Evolutionary conservation across 257 asterid genomes (phyloP).

Genomic region (Przewalskia tangutica): DNA sequence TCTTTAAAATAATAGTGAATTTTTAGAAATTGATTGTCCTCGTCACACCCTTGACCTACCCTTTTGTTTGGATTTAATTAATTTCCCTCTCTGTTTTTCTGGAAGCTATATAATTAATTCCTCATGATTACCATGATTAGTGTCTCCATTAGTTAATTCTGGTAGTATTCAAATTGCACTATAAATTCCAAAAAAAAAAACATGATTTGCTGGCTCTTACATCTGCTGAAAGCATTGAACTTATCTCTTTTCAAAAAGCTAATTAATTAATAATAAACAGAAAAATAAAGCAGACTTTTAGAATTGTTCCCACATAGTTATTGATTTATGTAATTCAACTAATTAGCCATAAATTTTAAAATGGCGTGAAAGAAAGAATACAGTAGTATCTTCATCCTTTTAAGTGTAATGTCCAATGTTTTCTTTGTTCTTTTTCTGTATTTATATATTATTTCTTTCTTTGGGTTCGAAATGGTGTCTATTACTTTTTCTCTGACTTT

Average conservation of each 20-base stretch:
- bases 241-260: neutral
- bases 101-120: neutral
- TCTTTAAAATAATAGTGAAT: neutral
- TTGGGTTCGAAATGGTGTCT: neutral
- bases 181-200: neutral
- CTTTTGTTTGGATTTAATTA: neutral
- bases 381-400: neutral
- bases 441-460: neutral
- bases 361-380: neutral
- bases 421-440: neutral
- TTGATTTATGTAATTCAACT: neutral
- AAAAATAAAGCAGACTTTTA: neutral
- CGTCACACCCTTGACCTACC: neutral
- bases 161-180: neutral
- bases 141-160: neutral
- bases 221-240: neutral
- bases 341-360: neutral
- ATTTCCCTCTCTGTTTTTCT: neutral
- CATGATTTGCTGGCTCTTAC: neutral
- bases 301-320: neutral
- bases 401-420: neutral
- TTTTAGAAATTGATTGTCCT: neutral
- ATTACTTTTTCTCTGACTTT: neutral
- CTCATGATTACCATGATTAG: neutral
- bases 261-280: neutral